Conservation (phyloP, 805 yeast species). For the Sugiyamaella mastotermitis region DNA sequence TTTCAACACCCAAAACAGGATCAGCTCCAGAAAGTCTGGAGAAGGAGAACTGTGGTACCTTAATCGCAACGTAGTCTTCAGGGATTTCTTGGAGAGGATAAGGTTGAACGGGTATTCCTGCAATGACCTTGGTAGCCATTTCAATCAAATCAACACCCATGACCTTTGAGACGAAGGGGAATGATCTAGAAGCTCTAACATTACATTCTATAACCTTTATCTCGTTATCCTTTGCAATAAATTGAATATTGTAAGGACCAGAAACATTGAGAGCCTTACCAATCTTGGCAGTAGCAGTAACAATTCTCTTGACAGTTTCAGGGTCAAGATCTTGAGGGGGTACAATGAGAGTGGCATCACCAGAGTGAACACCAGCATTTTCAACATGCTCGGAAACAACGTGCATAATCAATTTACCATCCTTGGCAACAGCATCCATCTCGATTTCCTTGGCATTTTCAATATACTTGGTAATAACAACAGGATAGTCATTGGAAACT, state of each 20-base stretch:
- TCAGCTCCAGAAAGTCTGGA: conserved; percentile 96
- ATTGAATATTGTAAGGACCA: conserved; percentile 96
- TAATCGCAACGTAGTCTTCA: conserved; percentile 89
- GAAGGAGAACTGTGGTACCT: conserved; percentile 97
- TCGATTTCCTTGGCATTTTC: conserved; percentile 96
- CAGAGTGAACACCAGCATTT: conserved; percentile 99
- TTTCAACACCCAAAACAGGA: conserved; percentile 96
- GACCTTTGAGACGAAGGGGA: conserved; percentile 97
- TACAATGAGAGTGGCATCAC: conserved; percentile 95
- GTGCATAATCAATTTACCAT: conserved; percentile 92
- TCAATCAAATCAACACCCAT: conserved; percentile 95
- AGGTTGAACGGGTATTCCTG: conserved; percentile 80
- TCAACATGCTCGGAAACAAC: conserved; percentile 98
- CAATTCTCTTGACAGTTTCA: conserved; percentile 86
- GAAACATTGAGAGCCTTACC: conserved; percentile 92
- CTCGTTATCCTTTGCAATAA: conserved; percentile 91
- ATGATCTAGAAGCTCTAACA: conserved; percentile 98
- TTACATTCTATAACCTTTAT: conserved; percentile 98
- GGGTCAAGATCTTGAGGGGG: conserved; percentile 95
- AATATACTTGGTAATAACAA: conserved; percentile 92
- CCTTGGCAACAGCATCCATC: conserved; percentile 96
- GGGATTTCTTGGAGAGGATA: conserved; percentile 89
- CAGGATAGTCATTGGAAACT: conserved; percentile 97
- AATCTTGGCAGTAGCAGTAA: conserved; percentile 91
- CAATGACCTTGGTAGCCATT: conserved; percentile 93